A percentile compares a stretch with the other conserved stretches of the same genome.
These are phyloP conservation scores for Komagataella ulmi DNA, from an alignment of 805 yeast genomes.

Conservation along the genomic window DNA sequence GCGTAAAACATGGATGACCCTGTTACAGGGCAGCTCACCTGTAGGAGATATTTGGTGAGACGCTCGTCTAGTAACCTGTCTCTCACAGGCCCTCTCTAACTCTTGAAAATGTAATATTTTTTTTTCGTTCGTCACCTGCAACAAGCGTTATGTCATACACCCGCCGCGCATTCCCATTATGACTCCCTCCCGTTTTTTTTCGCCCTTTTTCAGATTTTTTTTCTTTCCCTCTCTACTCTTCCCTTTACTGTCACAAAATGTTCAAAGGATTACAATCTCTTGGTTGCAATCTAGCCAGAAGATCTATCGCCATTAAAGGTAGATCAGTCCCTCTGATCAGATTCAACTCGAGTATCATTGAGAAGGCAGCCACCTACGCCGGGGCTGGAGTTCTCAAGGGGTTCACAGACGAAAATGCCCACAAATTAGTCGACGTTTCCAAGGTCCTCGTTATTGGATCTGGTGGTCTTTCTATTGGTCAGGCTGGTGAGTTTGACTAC, in stretches of 20 bases:
- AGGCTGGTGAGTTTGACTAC: conserved; percentile 97
- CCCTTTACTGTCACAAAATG: neutral
- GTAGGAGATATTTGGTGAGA: too few species aligned
- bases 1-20: neutral
- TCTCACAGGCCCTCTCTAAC: neutral
- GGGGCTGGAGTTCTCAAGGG: conserved; percentile 49
- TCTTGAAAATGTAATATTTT: neutral
- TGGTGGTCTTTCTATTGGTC: conserved; percentile 95
- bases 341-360: neutral
- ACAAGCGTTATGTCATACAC: neutral
- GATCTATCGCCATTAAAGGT: neutral
- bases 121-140: neutral
- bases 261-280: neutral
- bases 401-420: conserved; percentile 46
- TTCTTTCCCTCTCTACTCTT: neutral
- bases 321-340: neutral
- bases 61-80: neutral
- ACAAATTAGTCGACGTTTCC: conserved; percentile 65
- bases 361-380: conserved; percentile 26
- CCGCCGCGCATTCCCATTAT: neutral
- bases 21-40: neutral
- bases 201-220: neutral
- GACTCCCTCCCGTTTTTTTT: neutral
- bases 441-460: conserved; percentile 91
- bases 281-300: neutral